Evolutionary conservation across 768 basidiomycete species (phyloP).

Genomic region (Russula sp.): DNA sequence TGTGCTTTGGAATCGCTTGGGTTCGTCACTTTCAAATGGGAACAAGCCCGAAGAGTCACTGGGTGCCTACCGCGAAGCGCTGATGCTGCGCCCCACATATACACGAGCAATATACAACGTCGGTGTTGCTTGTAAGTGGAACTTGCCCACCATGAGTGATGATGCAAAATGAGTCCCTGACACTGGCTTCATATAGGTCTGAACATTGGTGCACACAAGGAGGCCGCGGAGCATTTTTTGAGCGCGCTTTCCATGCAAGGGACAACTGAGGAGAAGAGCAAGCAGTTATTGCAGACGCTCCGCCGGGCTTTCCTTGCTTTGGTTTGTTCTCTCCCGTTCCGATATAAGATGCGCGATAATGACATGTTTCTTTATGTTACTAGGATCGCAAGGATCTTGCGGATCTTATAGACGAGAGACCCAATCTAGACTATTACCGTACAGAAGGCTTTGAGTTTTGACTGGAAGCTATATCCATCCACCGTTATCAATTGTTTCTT

Average conservation of each 20-base stretch:
- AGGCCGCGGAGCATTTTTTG: conserved; percentile 95
- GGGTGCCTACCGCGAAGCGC: conserved; percentile 84
- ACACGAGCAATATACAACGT: conserved; percentile 98
- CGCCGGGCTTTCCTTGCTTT: conserved; percentile 75
- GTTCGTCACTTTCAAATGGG: conserved; percentile 92
- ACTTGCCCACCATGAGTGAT: neutral
- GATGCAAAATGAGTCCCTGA: conserved; percentile 8
- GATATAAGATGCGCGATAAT: conserved; percentile 7
- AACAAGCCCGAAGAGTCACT: conserved; percentile 92
- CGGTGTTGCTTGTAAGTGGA: conserved; percentile 86
- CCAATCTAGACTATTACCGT: conserved; percentile 70
- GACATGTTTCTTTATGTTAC: neutral
- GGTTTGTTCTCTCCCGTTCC: conserved; percentile 46
- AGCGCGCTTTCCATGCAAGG: conserved; percentile 81
- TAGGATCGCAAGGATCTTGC: conserved; percentile 83
- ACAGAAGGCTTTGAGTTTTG: conserved; percentile 88
- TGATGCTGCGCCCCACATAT: conserved; percentile 89
- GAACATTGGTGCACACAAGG: conserved; percentile 92
- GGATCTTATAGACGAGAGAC: conserved; percentile 63
- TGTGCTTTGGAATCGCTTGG: conserved; percentile 91
- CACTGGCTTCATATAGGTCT: conserved; percentile 53
- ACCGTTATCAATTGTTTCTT: neutral
- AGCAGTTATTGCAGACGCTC: conserved; percentile 88
- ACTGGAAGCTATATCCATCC: conserved; percentile 1
- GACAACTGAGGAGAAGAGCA: conserved; percentile 65